Evolutionary conservation across 257 asterid genomes (phyloP).

Genomic region (Linaria vulgaris): DNA sequence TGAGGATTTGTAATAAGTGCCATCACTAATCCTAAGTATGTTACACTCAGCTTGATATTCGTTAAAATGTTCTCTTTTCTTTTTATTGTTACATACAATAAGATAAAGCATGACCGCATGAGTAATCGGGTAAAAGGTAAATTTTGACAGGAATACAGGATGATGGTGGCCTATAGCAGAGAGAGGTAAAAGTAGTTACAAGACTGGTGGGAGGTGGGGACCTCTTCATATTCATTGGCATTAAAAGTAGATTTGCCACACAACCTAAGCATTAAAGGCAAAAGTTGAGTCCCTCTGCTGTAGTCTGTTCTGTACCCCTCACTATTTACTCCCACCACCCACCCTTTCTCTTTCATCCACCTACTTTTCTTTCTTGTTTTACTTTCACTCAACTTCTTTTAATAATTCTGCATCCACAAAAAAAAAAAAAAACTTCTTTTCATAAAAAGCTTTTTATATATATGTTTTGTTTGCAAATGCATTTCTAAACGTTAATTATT

Average conservation of each 20-base stretch:
- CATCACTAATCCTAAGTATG: no score
- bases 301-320: slow-evolving; percentile 22
- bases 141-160: neutral
- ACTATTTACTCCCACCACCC: slow-evolving; percentile 28
- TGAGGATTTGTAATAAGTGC: no score
- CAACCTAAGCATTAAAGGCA: slow-evolving; percentile 28
- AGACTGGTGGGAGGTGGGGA: slow-evolving; percentile 24
- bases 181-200: neutral
- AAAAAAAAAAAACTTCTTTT: no score
- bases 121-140: neutral
- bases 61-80: no score
- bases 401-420: no score
- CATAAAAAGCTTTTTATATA: no score
- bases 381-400: neutral
- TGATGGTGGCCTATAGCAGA: neutral
- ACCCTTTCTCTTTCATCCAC: slow-evolving; percentile 23
- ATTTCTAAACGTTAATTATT: no score
- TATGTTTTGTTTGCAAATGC: no score
- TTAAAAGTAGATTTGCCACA: slow-evolving; percentile 21
- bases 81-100: no score
- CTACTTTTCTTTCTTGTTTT: slow-evolving; percentile 8
- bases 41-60: no score
- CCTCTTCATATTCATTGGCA: slow-evolving; percentile 23
- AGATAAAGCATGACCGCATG: no score
- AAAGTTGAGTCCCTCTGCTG: slow-evolving; percentile 23